Evolutionary conservation across 805 yeast species (phyloP).

Genomic region (Scheffersomyces lignosus): DNA sequence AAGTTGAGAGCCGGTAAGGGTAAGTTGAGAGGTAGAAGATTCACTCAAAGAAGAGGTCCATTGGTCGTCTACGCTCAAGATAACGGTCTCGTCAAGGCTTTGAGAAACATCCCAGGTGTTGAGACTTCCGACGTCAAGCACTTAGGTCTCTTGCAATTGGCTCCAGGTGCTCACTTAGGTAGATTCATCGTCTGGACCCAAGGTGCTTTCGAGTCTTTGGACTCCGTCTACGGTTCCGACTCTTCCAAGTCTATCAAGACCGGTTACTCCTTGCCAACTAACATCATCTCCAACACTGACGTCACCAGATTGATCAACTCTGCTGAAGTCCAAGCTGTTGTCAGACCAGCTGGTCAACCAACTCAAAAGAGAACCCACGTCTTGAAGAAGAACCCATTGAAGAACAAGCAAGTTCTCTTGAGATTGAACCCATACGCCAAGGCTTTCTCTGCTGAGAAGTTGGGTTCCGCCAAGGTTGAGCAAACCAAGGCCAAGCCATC

Average conservation of each 20-base stretch:
- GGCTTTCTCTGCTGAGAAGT: constrained; percentile 90
- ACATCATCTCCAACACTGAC: constrained; percentile 94
- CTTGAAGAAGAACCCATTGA: constrained; percentile 83
- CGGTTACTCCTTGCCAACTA: constrained; percentile 88
- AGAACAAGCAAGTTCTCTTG: constrained; percentile 97
- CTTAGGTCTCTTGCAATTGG: constrained; percentile 95
- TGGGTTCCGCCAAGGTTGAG: constrained; percentile 79
- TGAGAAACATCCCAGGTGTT: constrained; percentile 99
- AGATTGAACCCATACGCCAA: constrained; percentile 99
- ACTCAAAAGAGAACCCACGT: constrained; percentile 97
- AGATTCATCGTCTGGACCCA: constrained; percentile 99
- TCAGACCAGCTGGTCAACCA: constrained; percentile 94
- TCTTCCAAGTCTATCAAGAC: constrained; percentile 80
- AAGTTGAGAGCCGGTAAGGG: constrained; percentile 99
- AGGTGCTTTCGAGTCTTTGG: constrained; percentile 95
- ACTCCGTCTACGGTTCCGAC: constrained; percentile 95
- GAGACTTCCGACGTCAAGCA: constrained; percentile 92
- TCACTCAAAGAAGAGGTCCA: constrained; percentile 99
- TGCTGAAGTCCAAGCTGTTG: constrained; percentile 97
- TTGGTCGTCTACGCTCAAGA: constrained; percentile 97
- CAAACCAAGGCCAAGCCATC: constrained; percentile 64
- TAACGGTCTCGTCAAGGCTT: constrained; percentile 96
- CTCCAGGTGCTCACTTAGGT: constrained; percentile 99
- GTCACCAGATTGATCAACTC: constrained; percentile 97
- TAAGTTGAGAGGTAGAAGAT: constrained; percentile 99